These are phyloP conservation scores for Cyclanthera cordifolia DNA, from an alignment of 306 rosid genomes.

Conservation along the genomic window DNA sequence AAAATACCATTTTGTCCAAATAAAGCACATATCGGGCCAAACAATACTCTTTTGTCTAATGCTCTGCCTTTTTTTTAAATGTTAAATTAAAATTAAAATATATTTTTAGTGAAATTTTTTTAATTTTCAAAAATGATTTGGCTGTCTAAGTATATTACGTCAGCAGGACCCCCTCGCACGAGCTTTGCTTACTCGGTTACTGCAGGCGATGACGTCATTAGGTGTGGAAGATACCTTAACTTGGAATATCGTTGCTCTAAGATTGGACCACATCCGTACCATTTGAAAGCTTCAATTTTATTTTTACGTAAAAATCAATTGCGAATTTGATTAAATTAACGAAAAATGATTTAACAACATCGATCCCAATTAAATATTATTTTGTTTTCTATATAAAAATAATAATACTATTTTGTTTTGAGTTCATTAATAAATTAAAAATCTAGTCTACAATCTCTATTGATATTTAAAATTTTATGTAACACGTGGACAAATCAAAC, in stretches of 20 bases:
- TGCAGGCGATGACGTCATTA: background rate
- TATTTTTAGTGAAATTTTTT: too few species aligned
- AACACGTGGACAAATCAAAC: too few species aligned
- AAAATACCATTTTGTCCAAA: background rate
- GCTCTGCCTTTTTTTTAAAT: background rate
- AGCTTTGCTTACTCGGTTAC: constrained; percentile 4
- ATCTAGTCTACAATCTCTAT: too few species aligned
- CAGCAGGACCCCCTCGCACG: background rate
- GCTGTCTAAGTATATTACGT: background rate
- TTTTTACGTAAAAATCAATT: background rate
- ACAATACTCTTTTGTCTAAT: background rate
- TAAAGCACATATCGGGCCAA: background rate
- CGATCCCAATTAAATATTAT: background rate
- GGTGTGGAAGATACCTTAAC: constrained; percentile 5
- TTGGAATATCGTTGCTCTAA: background rate
- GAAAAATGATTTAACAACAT: background rate
- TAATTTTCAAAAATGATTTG: background rate
- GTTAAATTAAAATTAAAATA: background rate
- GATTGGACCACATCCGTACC: background rate
- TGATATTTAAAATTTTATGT: too few species aligned
- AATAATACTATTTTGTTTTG: background rate
- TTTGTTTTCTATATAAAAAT: too few species aligned
- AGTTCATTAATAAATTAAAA: background rate
- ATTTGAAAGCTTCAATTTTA: background rate
- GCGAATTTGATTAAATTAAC: background rate